These are phyloP conservation scores for Pseudopithomyces chartarum DNA, from an alignment of 2,329 filamentous ascomycete species.

Conservation along the genomic window DNA sequence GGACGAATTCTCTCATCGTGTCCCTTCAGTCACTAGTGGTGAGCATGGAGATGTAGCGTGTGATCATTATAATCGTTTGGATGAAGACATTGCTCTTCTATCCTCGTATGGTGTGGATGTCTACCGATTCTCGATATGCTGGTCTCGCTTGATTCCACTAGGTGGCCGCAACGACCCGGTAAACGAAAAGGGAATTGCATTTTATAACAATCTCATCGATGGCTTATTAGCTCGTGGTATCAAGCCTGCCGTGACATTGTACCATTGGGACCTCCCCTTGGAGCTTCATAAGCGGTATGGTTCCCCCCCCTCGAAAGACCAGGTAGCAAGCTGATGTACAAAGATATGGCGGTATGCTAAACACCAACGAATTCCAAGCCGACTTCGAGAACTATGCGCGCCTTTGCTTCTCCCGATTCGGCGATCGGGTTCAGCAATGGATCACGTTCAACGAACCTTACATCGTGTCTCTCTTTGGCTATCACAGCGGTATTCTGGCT, in stretches of 20 bases:
- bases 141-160: conserved; percentile 20
- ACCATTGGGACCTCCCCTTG: conserved; percentile 14
- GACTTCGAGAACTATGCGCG: conserved; percentile 45
- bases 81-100: conserved; percentile 47
- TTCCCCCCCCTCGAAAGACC: not conserved
- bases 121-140: conserved; percentile 21
- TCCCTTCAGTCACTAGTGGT: conserved; percentile 69
- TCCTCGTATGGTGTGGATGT: conserved; percentile 16
- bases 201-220: conserved; percentile 19
- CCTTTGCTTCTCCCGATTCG: conserved; percentile 44
- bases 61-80: conserved; percentile 48
- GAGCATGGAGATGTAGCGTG: conserved; percentile 45
- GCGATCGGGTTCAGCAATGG: conserved; percentile 48
- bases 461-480: conserved; percentile 61
- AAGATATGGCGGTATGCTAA: conserved; percentile 19
- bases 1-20: conserved; percentile 48
- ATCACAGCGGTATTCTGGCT: conserved; percentile 8
- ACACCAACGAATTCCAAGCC: conserved; percentile 25
- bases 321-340: not conserved
- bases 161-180: conserved; percentile 16
- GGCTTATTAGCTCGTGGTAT: conserved; percentile 12
- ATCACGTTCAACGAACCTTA: conserved; percentile 50
- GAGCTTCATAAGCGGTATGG: not conserved
- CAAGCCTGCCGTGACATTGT: conserved; percentile 20
- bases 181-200: conserved; percentile 18